These are phyloP conservation scores for Hyaloscypha variabilis DNA, from an alignment of 495 filamentous ascomycete genomes.

Conservation along the genomic window DNA sequence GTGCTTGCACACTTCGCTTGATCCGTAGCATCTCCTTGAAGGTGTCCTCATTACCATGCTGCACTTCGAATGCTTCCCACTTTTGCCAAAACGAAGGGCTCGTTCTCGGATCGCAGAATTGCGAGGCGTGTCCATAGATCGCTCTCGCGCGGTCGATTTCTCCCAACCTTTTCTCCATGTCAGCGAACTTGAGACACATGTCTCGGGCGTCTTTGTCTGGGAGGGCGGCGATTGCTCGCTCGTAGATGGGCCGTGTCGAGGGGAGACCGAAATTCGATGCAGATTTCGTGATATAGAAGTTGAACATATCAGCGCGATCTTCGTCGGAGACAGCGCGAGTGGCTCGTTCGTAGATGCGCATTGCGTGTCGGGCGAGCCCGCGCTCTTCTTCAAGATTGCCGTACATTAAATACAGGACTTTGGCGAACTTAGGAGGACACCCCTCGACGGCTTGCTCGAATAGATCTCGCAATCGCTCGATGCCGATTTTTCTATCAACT, in stretches of 20 bases:
- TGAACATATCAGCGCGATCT: slow-evolving; percentile 96
- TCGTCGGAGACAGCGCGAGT: slow-evolving; percentile 96
- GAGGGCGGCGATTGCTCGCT: slow-evolving; percentile 87
- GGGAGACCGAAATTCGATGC: slow-evolving; percentile 97
- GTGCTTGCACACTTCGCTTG: slow-evolving; percentile 95
- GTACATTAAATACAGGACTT: slow-evolving; percentile 96
- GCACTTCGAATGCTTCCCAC: slow-evolving; percentile 96
- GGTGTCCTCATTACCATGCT: slow-evolving; percentile 98
- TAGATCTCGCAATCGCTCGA: slow-evolving; percentile 91
- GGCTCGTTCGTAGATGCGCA: slow-evolving; percentile 98
- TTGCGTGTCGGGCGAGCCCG: slow-evolving; percentile 93
- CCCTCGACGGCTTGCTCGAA: slow-evolving; percentile 97
- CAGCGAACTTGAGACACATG: slow-evolving; percentile 99
- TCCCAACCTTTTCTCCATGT: slow-evolving; percentile 95
- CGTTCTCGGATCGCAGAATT: slow-evolving; percentile 95
- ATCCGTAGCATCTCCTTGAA: slow-evolving; percentile 99
- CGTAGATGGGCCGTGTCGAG: slow-evolving; percentile 96
- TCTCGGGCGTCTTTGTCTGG: slow-evolving; percentile 93
- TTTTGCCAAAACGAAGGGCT: slow-evolving; percentile 91
- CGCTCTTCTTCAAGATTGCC: slow-evolving; percentile 96
- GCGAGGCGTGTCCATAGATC: slow-evolving; percentile 94
- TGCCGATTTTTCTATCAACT: slow-evolving; percentile 90
- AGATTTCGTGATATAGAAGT: slow-evolving; percentile 99
- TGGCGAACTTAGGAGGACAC: slow-evolving; percentile 94
- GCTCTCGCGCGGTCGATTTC: slow-evolving; percentile 95